Evolutionary conservation across 768 basidiomycete genomes (phyloP), one percentile per base, ranked within the genome.

Genomic region (Amanita phalloides): DNA sequence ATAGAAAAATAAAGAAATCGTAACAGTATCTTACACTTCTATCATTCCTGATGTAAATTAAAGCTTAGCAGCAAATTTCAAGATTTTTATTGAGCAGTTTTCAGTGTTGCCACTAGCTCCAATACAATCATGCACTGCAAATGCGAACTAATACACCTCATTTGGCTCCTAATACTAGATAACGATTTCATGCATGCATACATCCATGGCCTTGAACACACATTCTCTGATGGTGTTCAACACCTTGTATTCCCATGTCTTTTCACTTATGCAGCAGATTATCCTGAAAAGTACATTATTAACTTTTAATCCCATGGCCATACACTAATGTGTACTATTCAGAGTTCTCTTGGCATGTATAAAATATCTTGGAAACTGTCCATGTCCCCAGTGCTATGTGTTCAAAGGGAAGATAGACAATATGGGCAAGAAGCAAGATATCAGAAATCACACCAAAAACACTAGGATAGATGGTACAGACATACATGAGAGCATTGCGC

Each of bases 221-320:
- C 39, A 6, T 70, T 64, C 44, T 23, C 21, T 8, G 69, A 71
- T 60, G 62, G 64, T 0, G 55, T 69, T 6, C 11, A 30, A 8
- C 61, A 67, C 0, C 57, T 57, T 1, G 45, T 72, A 8, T 71
- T 61, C 54, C 67, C 66, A 7, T 56, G 62, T 0, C 49, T 72
- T 20, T 63, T 70, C 45, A 66, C 61, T 0, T 69, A 70, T 52
- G 66, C 67, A 1, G 66, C 67, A 0, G 70, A 71, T 57, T 72
- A 71, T 53, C 69, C 67, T 4, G 68, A 72, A 53, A 70, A 70
- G 70, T 71, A 28, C 4, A 28, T 14, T 38, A 43, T 28, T 43
- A 28, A 11, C 1, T 20, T 46, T 43, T 20, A 43, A 67, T n/a
- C n/a, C n/a, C n/a, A n/a, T n/a, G n/a, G n/a, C n/a, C n/a, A n/a